phyloP scores from a whole-genome alignment of 2,329 filamentous ascomycete genomes.

The Aspergillus pseudoterreus region DNA sequence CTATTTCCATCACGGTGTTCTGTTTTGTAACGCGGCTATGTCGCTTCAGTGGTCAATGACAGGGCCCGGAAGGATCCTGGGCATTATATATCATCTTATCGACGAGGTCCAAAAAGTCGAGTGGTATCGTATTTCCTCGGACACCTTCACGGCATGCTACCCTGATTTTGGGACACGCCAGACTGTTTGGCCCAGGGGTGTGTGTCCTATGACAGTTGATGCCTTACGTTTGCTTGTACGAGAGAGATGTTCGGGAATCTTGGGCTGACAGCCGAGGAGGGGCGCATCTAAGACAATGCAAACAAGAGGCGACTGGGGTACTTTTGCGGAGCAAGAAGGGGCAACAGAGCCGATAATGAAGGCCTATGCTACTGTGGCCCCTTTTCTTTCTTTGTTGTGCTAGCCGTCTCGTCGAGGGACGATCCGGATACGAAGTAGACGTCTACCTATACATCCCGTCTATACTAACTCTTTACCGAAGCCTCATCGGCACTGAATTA shows the following conservation, averaged over 20 bases:
- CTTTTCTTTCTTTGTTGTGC: no score
- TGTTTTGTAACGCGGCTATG: neutral
- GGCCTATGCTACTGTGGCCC: no score
- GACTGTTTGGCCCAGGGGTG: neutral
- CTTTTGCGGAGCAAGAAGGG: no score
- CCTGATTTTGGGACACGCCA: neutral
- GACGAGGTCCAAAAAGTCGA: neutral
- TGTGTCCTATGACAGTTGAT: neutral
- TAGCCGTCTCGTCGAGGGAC: no score
- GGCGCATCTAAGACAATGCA: neutral
- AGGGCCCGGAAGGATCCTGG: neutral
- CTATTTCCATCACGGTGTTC: neutral
- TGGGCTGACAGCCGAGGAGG: neutral
- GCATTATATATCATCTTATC: neutral
- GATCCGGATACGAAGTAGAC: no score
- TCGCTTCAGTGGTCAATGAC: neutral
- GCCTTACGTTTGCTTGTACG: slow-evolving; percentile 3
- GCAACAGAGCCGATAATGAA: no score
- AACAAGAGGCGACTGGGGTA: no score
- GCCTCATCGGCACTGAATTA: neutral
- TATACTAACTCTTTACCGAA: neutral
- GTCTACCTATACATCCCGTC: neutral
- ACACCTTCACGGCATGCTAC: neutral
- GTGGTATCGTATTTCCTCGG: neutral
- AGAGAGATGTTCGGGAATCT: neutral